Percentiles rank a stretch among this genome's conserved stretches.
Conservation (phyloP, 768 basidiomycete species). For the Sporobolomyces phaffii region DNA sequence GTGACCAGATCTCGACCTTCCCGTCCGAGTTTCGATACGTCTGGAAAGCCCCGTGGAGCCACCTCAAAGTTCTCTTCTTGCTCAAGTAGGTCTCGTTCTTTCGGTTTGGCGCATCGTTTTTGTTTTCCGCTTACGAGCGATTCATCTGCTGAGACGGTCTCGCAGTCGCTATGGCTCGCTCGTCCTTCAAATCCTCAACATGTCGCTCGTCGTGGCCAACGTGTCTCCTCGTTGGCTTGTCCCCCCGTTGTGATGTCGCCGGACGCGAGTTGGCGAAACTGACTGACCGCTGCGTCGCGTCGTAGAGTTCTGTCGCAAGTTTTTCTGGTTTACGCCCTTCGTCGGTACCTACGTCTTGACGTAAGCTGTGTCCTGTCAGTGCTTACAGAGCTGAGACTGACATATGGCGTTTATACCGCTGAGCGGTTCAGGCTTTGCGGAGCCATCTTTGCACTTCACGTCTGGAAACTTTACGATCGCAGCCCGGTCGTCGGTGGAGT, state of each 20-base stretch:
- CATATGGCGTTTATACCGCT: not conserved
- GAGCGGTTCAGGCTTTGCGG: conserved; percentile 5
- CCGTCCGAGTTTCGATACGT: conserved; percentile 13
- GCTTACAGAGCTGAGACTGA: too few species aligned
- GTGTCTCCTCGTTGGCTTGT: not conserved
- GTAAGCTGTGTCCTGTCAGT: not conserved
- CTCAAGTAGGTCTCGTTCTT: conserved; percentile 1
- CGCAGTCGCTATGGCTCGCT: conserved; percentile 1
- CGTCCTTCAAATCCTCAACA: conserved; percentile 11
- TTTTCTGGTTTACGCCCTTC: conserved; percentile 8
- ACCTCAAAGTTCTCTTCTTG: conserved; percentile 8
- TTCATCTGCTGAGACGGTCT: not conserved
- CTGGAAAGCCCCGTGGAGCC: not conserved
- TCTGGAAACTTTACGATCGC: conserved; percentile 1
- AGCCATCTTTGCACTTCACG: not conserved
- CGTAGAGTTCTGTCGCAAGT: not conserved
- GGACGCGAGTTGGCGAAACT: not conserved
- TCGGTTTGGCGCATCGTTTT: not conserved
- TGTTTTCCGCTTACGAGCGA: not conserved
- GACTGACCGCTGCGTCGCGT: not conserved
- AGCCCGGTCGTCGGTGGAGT: not conserved
- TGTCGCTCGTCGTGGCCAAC: conserved; percentile 7
- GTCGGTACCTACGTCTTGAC: conserved; percentile 3
- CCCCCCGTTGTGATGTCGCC: too few species aligned
- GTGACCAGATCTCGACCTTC: conserved; percentile 10